A percentile compares a stretch with the other conserved stretches of the same genome.
phyloP scores from a whole-genome alignment of 352 stramenopile species.

The Globisporangium heterothallicum region DNA sequence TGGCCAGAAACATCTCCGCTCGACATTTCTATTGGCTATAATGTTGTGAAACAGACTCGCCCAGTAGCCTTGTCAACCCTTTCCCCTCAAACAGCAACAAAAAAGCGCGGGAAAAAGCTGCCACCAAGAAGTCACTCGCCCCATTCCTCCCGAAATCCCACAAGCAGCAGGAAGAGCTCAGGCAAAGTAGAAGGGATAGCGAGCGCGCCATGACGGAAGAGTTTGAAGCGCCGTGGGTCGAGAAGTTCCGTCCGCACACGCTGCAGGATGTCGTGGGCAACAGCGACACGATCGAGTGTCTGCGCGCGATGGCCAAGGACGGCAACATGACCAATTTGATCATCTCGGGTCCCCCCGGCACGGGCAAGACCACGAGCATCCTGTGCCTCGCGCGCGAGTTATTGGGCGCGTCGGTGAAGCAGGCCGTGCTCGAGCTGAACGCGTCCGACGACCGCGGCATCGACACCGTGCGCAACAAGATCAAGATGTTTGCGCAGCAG shows the following conservation, averaged over 20 bases:
- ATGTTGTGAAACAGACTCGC: background rate
- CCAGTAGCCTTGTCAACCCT: background rate
- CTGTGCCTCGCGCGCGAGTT: conserved; percentile 88
- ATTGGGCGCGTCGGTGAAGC: conserved; percentile 75
- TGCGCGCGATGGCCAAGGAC: conserved; percentile 93
- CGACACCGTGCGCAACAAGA: conserved; percentile 93
- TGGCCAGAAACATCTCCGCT: too few relatives aligned
- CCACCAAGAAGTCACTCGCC: background rate
- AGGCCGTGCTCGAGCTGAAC: conserved; percentile 97
- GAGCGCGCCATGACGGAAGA: conserved; percentile 56
- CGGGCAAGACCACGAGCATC: conserved; percentile 92
- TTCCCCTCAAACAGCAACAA: too few relatives aligned
- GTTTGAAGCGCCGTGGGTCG: conserved; percentile 95
- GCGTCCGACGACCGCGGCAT: conserved; percentile 94
- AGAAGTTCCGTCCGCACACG: conserved; percentile 95
- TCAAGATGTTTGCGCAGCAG: conserved; percentile 99
- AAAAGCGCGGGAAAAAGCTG: background rate
- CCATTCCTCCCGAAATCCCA: too few relatives aligned
- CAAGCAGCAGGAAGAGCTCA: background rate
- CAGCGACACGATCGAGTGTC: conserved; percentile 92
- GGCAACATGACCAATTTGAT: conserved; percentile 99
- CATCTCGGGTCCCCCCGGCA: conserved; percentile 91
- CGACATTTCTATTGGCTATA: background rate
- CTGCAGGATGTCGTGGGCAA: conserved; percentile 97
- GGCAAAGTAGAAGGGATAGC: too few relatives aligned